Percentiles rank a stretch among this genome's conserved stretches.
Evolutionary conservation across 768 basidiomycete species (phyloP).

Genomic region (Suillus bovinus): DNA sequence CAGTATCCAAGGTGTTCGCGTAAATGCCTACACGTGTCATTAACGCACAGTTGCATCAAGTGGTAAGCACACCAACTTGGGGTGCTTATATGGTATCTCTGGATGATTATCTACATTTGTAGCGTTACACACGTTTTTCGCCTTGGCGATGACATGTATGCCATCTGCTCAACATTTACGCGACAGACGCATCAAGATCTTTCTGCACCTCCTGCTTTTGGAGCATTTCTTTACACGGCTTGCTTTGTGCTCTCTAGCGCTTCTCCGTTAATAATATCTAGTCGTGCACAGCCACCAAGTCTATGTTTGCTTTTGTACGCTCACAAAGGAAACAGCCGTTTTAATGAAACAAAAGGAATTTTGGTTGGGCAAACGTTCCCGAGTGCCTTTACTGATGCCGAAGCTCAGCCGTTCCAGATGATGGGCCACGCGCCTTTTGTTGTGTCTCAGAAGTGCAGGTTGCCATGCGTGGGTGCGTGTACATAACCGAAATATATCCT

Average conservation of each 20-base stretch:
- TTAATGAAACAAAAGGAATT: slow-evolving; percentile 28
- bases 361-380: slow-evolving; percentile 6
- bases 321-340: slow-evolving; percentile 25
- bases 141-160: background rate
- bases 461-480: slow-evolving; percentile 15
- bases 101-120: slow-evolving; percentile 8
- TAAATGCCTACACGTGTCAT: slow-evolving; percentile 33
- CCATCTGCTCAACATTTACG: background rate
- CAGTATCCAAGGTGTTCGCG: slow-evolving; percentile 87
- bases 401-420: slow-evolving; percentile 13
- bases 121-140: slow-evolving; percentile 4
- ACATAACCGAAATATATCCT: slow-evolving; percentile 26
- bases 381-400: slow-evolving; percentile 5
- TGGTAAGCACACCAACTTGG: slow-evolving; percentile 5
- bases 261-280: slow-evolving; percentile 19
- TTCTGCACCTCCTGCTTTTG: background rate
- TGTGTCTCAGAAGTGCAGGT: slow-evolving; percentile 18
- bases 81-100: slow-evolving; percentile 7
- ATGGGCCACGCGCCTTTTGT: slow-evolving; percentile 29
- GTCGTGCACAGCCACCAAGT: slow-evolving; percentile 13
- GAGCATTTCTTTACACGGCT: background rate
- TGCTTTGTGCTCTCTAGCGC: background rate
- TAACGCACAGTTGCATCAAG: background rate
- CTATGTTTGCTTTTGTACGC: slow-evolving; percentile 26
- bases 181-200: background rate